Percentiles rank a stretch among this genome's conserved stretches.
Conservation (phyloP, 495 filamentous ascomycete species). For the Alectoria sarmentosa region DNA sequence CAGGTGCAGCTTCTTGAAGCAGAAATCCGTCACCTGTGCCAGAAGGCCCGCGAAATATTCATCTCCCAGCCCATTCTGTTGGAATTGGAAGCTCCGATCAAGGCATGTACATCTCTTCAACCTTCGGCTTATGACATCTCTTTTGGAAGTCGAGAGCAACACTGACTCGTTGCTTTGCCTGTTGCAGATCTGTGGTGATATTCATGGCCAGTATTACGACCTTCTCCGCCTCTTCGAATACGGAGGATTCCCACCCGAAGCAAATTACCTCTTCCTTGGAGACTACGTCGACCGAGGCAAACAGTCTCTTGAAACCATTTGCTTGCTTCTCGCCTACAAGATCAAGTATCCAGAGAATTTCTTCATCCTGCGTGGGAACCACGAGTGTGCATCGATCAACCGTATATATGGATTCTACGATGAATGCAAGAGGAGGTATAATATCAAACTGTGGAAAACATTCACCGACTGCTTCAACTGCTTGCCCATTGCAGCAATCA, state of each 20-base stretch:
- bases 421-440: constrained; percentile 98
- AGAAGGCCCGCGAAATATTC: constrained; percentile 98
- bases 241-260: constrained; percentile 96
- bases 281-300: constrained; percentile 99
- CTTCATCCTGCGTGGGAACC: constrained; percentile 97
- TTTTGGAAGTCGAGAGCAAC: background rate
- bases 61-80: constrained; percentile 98
- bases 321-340: constrained; percentile 96
- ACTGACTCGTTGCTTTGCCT: background rate
- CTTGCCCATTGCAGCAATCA: constrained; percentile 98
- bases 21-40: constrained; percentile 97
- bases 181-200: constrained; percentile 94
- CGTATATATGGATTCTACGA: constrained; percentile 99
- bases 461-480: constrained; percentile 99
- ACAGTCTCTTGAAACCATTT: constrained; percentile 99
- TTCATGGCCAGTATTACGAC: constrained; percentile 99
- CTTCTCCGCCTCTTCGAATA: constrained; percentile 97
- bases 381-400: constrained; percentile 99
- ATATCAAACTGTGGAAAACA: constrained; percentile 99
- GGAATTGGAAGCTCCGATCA: constrained; percentile 96
- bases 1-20: constrained; percentile 95
- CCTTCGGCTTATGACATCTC: background rate
- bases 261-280: constrained; percentile 98
- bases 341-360: constrained; percentile 99
- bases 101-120: constrained; percentile 53